Evolutionary conservation across 257 asterid genomes (phyloP), one percentile per base, ranked within the genome.

Genomic region (Cynanchum wilfordii): DNA sequence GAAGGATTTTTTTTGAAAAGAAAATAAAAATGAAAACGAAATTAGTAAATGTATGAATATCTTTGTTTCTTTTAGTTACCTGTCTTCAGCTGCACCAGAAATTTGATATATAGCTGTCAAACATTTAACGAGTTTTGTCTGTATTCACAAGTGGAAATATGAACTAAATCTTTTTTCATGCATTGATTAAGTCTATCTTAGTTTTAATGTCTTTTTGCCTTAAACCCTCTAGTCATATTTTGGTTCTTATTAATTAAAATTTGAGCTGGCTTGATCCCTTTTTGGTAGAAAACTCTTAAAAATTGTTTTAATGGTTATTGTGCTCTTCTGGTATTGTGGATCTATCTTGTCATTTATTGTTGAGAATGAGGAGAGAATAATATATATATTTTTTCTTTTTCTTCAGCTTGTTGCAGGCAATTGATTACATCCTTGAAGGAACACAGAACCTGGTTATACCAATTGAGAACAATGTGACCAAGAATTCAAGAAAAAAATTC

Each of bases 381-480:
- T 11, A 12, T 25, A 25, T 25, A 25, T 27, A 3, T 33, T n/a
- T 54, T 25, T 19, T 40, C 64, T 36, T 52, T n/a, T 22, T 30
- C 72, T 78, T 54, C 82, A 92, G 98, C 82, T 80, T 92, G 83
- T 69, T 84, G 82, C 94, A 90, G 70, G 97, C 92, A 45, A 82
- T 92, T 56, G 95, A 90, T 68, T 80, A 29, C 89, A 84, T 90
- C 22, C 86, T 90, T 38, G 96, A 87, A 75, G 98, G 98, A 51
- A 78, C 88, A 36, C 98, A 90, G 74, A 92, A 90, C 78, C 84
- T 92, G 57, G 90, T 90, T 20, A 85, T 90, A 77, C 98, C 98
- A 1, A 84, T 87, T 38, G 87, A 78, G 69, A 82, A 83, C 78
- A 63, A 71, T 69, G 59, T 69, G 22, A 71, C 62, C 77, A 58